A percentile compares a stretch with the other conserved stretches of the same genome.
Evolutionary conservation across 2,329 filamentous ascomycete genomes (phyloP).

Genomic region (Aspergillus sp.): DNA sequence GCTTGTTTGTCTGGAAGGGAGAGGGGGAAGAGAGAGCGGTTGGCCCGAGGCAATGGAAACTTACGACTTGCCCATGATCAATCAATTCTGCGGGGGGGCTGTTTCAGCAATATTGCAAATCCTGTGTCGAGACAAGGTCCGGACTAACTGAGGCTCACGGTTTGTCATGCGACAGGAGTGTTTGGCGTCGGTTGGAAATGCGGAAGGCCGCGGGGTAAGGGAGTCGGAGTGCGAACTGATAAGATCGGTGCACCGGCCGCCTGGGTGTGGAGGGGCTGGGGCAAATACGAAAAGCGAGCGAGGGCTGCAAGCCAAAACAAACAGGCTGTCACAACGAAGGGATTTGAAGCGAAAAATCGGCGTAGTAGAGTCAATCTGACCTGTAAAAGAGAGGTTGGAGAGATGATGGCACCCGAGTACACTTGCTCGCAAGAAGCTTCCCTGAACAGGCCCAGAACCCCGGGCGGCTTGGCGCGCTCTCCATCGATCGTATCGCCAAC

Average conservation of each 20-base stretch:
- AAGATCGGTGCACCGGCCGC: conserved; percentile 17
- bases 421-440: conserved; percentile 14
- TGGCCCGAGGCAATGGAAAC: conserved; percentile 16
- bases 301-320: background rate
- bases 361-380: background rate
- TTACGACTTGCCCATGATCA: conserved; percentile 41
- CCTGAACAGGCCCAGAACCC: conserved; percentile 20
- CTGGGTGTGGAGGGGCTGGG: background rate
- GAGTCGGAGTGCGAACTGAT: conserved; percentile 15
- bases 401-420: conserved; percentile 12
- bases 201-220: conserved; percentile 23
- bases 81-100: conserved; percentile 11
- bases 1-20: background rate
- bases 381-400: background rate
- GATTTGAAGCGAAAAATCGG: background rate
- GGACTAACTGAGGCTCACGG: conserved; percentile 2
- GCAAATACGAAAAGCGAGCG: background rate
- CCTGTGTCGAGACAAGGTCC: background rate
- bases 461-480: conserved; percentile 20
- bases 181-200: conserved; percentile 2
- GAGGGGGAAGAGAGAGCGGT: background rate
- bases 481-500: background rate
- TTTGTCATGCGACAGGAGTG: conserved; percentile 9
- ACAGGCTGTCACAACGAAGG: background rate
- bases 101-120: background rate